Evolutionary conservation across 352 stramenopile species (phyloP).

Genomic region (Pythium myriotylum): DNA sequence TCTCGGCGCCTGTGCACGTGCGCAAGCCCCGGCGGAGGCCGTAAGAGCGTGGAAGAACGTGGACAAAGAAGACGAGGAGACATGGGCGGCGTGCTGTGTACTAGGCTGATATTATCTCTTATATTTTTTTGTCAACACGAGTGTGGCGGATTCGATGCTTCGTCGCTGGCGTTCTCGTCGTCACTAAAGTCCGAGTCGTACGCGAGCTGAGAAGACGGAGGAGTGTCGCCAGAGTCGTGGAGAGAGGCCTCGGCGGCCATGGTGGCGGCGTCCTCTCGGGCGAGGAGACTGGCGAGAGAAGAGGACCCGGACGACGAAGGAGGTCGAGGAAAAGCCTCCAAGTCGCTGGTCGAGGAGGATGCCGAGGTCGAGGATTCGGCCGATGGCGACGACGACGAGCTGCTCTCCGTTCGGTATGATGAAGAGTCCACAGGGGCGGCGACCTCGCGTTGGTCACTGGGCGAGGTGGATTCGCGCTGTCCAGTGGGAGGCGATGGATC

Average conservation of each 20-base stretch:
- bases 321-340: not conserved
- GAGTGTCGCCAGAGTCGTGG: not conserved
- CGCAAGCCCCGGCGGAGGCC: constrained; percentile 14
- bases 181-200: constrained; percentile 28
- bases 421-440: no score
- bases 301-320: constrained; percentile 2
- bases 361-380: no score
- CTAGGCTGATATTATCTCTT: not conserved
- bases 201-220: no score
- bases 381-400: no score
- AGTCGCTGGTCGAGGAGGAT: not conserved
- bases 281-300: constrained; percentile 7
- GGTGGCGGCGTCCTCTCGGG: constrained; percentile 3
- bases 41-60: constrained; percentile 13
- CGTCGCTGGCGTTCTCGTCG: constrained; percentile 11
- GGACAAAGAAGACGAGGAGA: constrained; percentile 4
- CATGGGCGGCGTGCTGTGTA: not conserved
- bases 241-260: constrained; percentile 5
- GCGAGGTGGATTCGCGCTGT: no score
- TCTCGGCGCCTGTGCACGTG: constrained; percentile 50
- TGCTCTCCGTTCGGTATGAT: no score
- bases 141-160: not conserved
- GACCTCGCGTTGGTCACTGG: no score
- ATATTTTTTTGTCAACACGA: not conserved
- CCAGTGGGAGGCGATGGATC: no score